Percentiles rank a stretch among this genome's conserved stretches.
These are phyloP conservation scores for Adansonia gregorii DNA, from an alignment of 441 rosid genomes.

Conservation along the genomic window DNA sequence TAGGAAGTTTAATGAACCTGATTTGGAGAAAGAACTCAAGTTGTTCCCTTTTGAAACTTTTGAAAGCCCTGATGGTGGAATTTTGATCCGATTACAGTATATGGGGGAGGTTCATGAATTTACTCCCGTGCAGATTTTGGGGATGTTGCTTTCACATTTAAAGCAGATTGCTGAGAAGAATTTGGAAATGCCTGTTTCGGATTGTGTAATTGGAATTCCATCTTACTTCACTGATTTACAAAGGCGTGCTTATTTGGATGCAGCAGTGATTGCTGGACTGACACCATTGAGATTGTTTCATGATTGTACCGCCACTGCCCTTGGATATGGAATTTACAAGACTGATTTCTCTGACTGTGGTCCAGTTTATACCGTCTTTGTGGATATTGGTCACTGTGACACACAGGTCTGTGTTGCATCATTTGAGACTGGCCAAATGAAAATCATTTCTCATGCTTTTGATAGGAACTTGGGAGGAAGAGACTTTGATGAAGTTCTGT, in stretches of 20 bases:
- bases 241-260: slow-evolving; percentile 80
- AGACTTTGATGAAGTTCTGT: slow-evolving; percentile 85
- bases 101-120: slow-evolving; percentile 72
- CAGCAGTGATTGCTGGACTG: slow-evolving; percentile 84
- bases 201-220: slow-evolving; percentile 93
- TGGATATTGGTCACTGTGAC: slow-evolving; percentile 91
- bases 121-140: slow-evolving; percentile 78
- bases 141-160: slow-evolving; percentile 88
- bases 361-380: slow-evolving; percentile 63
- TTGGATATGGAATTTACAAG: slow-evolving; percentile 92
- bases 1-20: slow-evolving; percentile 60
- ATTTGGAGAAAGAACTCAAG: slow-evolving; percentile 70
- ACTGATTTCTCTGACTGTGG: slow-evolving; percentile 62
- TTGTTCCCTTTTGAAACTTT: slow-evolving; percentile 74
- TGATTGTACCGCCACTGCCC: slow-evolving; percentile 91
- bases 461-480: slow-evolving; percentile 87
- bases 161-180: slow-evolving; percentile 80
- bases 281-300: slow-evolving; percentile 90
- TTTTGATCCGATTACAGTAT: slow-evolving; percentile 61
- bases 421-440: slow-evolving; percentile 75
- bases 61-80: slow-evolving; percentile 64
- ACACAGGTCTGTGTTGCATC: slow-evolving; percentile 78
- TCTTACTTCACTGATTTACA: slow-evolving; percentile 85
- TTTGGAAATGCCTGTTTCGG: slow-evolving; percentile 59
- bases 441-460: slow-evolving; percentile 75